Conservation (phyloP, 176 grass and related monocot genomes). For the Juncus inflexus region DNA sequence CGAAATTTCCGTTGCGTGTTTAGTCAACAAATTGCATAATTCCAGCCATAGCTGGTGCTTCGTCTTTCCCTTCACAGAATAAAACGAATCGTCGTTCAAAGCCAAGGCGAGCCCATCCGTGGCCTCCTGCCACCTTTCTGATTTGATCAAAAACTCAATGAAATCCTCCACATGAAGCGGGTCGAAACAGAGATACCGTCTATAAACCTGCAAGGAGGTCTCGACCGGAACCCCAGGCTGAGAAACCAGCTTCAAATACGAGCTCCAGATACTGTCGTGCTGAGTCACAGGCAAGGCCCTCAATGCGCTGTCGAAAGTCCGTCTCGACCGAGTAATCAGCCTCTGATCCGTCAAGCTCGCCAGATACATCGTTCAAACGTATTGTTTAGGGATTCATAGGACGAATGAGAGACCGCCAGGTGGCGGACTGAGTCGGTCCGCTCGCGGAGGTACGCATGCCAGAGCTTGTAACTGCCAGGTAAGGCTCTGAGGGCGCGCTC, state of each 20-base stretch:
- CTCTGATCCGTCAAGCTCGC: slow-evolving; percentile 63
- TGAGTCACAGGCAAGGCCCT: slow-evolving; percentile 72
- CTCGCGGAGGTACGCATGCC: slow-evolving; percentile 80
- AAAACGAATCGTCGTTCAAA: too few species aligned
- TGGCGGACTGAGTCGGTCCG: slow-evolving; percentile 65
- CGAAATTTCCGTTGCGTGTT: slow-evolving; percentile 64
- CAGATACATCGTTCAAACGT: slow-evolving; percentile 78
- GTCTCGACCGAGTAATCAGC: slow-evolving; percentile 48
- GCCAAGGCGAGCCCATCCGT: slow-evolving; percentile 47
- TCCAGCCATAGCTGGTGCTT: slow-evolving; percentile 67
- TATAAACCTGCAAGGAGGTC: slow-evolving; percentile 68
- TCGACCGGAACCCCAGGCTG: slow-evolving; percentile 64
- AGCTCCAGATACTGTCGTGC: slow-evolving; percentile 79
- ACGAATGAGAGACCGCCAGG: slow-evolving; percentile 51
- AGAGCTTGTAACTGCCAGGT: slow-evolving; percentile 75
- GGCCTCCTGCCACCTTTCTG: slow-evolving; percentile 66
- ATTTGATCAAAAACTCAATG: slow-evolving; percentile 57
- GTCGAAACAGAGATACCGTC: slow-evolving; percentile 80
- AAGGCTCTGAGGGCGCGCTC: slow-evolving; percentile 54
- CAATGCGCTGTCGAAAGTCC: slow-evolving; percentile 62
- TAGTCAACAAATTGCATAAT: slow-evolving; percentile 69
- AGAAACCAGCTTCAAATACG: slow-evolving; percentile 61
- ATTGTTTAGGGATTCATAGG: slow-evolving; percentile 75
- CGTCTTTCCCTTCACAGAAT: too few species aligned
- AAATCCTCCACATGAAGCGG: slow-evolving; percentile 75